A percentile compares a stretch with the other conserved stretches of the same genome.
Conservation (phyloP, 2,329 filamentous ascomycete genomes). For the Sporothrix luriei region DNA sequence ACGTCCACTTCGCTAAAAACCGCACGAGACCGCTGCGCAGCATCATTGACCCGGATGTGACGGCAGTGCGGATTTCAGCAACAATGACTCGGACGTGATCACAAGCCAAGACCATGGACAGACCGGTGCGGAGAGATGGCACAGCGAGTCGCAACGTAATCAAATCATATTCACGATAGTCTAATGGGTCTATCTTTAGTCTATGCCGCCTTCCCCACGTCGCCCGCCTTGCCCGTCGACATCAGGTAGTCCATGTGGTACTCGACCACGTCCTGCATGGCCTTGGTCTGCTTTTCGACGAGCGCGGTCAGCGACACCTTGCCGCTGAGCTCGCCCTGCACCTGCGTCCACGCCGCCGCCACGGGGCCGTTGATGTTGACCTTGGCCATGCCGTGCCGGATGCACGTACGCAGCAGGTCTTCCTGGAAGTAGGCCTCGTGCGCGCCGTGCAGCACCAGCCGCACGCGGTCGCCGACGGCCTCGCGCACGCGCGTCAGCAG, state of each 20-base stretch:
- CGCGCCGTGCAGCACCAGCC: constrained; percentile 53
- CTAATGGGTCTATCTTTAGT: constrained; percentile 6
- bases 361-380: constrained; percentile 57
- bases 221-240: constrained; percentile 36
- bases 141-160: not conserved
- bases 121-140: not conserved
- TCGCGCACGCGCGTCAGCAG: constrained; percentile 50
- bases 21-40: not conserved
- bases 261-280: constrained; percentile 37
- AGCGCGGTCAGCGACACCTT: constrained; percentile 48
- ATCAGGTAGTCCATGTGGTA: constrained; percentile 38
- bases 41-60: constrained; percentile 3
- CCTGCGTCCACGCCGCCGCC: constrained; percentile 40
- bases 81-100: too few species aligned
- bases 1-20: not conserved
- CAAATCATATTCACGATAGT: not conserved
- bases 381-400: constrained; percentile 51
- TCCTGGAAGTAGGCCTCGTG: constrained; percentile 48
- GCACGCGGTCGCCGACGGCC: constrained; percentile 50
- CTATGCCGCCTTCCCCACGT: constrained; percentile 8
- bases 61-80: not conserved
- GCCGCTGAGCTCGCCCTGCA: constrained; percentile 50
- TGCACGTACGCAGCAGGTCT: constrained; percentile 50
- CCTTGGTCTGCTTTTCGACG: constrained; percentile 37
- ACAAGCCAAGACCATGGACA: not conserved